Conservation (phyloP, 768 basidiomycete species). For the Fomitopsis serialis region DNA sequence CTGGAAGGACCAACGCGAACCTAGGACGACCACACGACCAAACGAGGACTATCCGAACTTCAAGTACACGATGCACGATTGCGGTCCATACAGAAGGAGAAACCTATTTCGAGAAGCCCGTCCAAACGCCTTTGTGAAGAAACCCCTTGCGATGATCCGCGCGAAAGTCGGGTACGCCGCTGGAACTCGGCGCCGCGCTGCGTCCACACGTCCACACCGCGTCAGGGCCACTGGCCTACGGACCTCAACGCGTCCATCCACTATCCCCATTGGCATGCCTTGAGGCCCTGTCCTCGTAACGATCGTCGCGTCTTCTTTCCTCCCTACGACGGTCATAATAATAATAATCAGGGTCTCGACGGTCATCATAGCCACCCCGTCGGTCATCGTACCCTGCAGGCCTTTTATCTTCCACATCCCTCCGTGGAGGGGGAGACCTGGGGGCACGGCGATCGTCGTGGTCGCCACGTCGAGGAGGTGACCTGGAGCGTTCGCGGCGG, state of each 20-base stretch:
- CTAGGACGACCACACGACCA: not conserved
- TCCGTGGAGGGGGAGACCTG: slow-evolving; percentile 77
- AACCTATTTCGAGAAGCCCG: slow-evolving; percentile 17
- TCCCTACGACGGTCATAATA: slow-evolving; percentile 88
- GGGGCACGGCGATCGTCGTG: slow-evolving; percentile 73
- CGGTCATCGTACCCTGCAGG: slow-evolving; percentile 92
- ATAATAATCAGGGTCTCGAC: slow-evolving; percentile 79
- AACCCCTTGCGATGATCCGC: slow-evolving; percentile 18
- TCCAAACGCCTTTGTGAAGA: slow-evolving; percentile 18
- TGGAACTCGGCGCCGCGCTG: slow-evolving; percentile 13
- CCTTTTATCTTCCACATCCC: slow-evolving; percentile 81
- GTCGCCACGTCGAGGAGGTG: slow-evolving; percentile 62
- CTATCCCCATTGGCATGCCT: slow-evolving; percentile 74
- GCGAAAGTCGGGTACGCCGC: slow-evolving; percentile 12
- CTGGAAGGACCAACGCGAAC: slow-evolving; percentile 2
- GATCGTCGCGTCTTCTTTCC: slow-evolving; percentile 76
- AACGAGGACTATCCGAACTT: slow-evolving; percentile 1
- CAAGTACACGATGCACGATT: slow-evolving; percentile 5
- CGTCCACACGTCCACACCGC: not conserved
- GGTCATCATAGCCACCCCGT: slow-evolving; percentile 78
- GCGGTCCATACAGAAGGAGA: slow-evolving; percentile 3
- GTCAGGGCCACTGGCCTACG: not conserved
- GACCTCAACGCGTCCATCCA: slow-evolving; percentile 24
- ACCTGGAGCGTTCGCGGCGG: slow-evolving; percentile 81
- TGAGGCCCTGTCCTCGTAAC: slow-evolving; percentile 69